Evolutionary conservation across 192 early-diverging fungal genomes (phyloP), one percentile per base, ranked within the genome.

Genomic region (Coemansia sp.): DNA sequence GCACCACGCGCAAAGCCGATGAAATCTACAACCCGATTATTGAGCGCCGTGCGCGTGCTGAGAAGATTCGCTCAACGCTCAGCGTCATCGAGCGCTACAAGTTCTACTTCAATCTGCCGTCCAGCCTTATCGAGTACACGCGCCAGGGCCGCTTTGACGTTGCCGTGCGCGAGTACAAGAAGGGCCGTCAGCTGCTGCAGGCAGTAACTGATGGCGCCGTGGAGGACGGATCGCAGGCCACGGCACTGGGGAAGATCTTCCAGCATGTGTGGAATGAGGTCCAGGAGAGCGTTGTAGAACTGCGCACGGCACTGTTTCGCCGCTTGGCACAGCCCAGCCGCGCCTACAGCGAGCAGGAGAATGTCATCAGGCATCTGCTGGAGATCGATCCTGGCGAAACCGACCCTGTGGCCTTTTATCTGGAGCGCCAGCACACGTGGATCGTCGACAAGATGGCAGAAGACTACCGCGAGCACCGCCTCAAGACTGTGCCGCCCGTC

Each of bases 81-180:
- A 84, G 79, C 38, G 77, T 97, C n/a, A 79, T 99, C n/a, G 91
- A 94, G 60, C 83, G 92, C 41, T 99, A 94, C 83, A 89, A 91
- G 60, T 93, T 97, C 70, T 94, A 96, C 66, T 97, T 99, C 67
- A 95, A 93, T 61, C 66, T 99, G n/a, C 94, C 96, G 6, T 88
- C 86, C 41, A 91, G 83, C 33, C 74, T 99, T 15, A 83, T 85
- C 43, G 91, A 94, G 48, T 88, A 84, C 37, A 88, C 91, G 26
- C 80, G 85, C 54, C 87, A 91, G 84, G 91, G 83, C 48, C 90
- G 91, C 63, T 92, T 89, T 55, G 94, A 97, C 63, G 81, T 86
- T 48, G 90, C 90, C 1, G 92, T 97, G 18, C 84, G 93, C 21
- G 94, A 97, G 68, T 99, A 96, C 82, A 92, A 94, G 61, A 96